Evolutionary conservation across 2,329 filamentous ascomycete genomes (phyloP), one percentile per base, ranked within the genome.

Genomic region (Aureobasidium vineae): DNA sequence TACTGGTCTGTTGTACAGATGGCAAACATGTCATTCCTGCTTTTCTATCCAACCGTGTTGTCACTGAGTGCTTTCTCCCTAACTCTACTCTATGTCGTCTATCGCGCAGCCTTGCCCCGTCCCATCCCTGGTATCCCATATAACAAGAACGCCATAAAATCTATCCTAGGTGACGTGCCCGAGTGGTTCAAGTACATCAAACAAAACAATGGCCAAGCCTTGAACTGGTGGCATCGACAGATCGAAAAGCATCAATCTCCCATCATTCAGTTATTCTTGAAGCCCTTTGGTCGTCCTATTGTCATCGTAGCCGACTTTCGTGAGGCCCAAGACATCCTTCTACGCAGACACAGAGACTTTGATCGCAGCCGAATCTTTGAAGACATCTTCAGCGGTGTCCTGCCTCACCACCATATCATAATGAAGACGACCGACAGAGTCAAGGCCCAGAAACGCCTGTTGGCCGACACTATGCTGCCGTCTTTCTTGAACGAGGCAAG

Each of bases 101-200:
- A 74, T 49, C 67, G 64, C 60, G 65, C 65, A 53, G 68, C 70
- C 7, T 71, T 82, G 0, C 81, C 80, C 0, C 78, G 75, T 56
- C 81, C 82, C 1, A 74, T 83, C 4, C 72, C 79, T 3, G 78
- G 77, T 5, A 83, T 84, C 50, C 80, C 82, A 2, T 79, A 81
- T 75, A 79, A 82, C 67, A 69, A 68, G 15, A 70, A 73, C 21
- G 75, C 80, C 0, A 72, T 74, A 2, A 69, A 67, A 0, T 73
- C 70, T 38, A 36, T 82, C 0, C 70, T 82, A 15, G 82, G 82
- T 6, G 81, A 84, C 67, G 68, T 79, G 1, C 78, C 79, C 1
- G 78, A 77, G 52, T 75, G 80, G 69, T 70, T 80, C 63, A 70
- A 70, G 11, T 76, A 77, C 67, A 72, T 77, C 15, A 72, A 71